These are phyloP conservation scores for Chytridium lagenaria DNA, from an alignment of 371 early-diverging fungal genomes.

Conservation along the genomic window DNA sequence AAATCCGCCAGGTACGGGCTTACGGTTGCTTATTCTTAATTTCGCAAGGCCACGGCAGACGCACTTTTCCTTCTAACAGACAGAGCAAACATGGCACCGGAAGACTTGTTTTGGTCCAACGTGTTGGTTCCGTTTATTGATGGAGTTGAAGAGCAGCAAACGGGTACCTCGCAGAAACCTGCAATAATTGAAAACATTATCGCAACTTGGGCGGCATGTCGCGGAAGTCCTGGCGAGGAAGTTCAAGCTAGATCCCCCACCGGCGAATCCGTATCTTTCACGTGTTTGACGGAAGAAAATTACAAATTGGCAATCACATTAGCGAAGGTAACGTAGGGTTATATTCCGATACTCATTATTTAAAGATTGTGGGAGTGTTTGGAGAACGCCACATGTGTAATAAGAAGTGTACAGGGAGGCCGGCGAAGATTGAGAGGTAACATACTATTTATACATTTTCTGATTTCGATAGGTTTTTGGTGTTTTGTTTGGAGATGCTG, in stretches of 20 bases:
- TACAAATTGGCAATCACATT: not conserved
- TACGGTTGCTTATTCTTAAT: not conserved
- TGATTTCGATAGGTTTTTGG: not conserved
- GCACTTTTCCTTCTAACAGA: not conserved
- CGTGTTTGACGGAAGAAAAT: not conserved
- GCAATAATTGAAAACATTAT: not conserved
- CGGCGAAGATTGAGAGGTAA: too few species aligned
- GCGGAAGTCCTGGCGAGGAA: not conserved
- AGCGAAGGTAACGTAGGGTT: not conserved
- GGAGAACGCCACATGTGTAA: not conserved
- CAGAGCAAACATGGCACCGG: not conserved
- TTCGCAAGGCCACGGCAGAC: not conserved
- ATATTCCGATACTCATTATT: not conserved
- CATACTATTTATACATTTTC: not conserved
- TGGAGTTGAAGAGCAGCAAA: not conserved
- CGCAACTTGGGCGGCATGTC: not conserved
- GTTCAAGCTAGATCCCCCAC: not conserved
- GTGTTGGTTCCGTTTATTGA: not conserved
- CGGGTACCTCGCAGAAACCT: not conserved
- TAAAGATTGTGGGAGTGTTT: conserved; percentile 1
- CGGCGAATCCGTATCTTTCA: not conserved
- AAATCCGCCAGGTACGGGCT: not conserved
- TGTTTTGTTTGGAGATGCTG: not conserved
- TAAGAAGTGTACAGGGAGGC: too few species aligned
- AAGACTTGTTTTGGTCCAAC: not conserved